A percentile compares a stretch with the other conserved stretches of the same genome.
Evolutionary conservation across 2,329 filamentous ascomycete genomes (phyloP).

Genomic region (Pseudovirgaria hyperparasitica): DNA sequence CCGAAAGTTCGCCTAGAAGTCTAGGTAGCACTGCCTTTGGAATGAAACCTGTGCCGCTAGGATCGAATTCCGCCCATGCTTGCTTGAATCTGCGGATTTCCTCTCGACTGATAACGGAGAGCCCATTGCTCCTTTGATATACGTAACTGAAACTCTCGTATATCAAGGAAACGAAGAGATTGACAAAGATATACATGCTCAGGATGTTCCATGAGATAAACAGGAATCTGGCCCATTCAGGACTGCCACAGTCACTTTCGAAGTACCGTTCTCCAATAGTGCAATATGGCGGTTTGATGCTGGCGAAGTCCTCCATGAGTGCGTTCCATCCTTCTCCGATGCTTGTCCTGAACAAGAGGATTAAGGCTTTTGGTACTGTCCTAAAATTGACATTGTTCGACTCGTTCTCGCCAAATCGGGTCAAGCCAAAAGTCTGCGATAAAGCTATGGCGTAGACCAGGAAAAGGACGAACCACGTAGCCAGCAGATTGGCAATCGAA

Average conservation of each 20-base stretch:
- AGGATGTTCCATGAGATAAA: slow-evolving; percentile 98
- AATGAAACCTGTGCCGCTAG: slow-evolving; percentile 82
- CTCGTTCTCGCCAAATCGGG: slow-evolving; percentile 65
- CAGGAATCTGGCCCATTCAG: slow-evolving; percentile 72
- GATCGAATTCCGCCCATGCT: slow-evolving; percentile 93
- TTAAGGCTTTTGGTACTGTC: slow-evolving; percentile 84
- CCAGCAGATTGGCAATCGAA: slow-evolving; percentile 79
- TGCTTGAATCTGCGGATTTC: slow-evolving; percentile 96
- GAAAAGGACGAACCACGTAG: slow-evolving; percentile 96
- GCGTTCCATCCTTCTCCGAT: slow-evolving; percentile 94
- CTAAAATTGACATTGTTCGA: slow-evolving; percentile 79
- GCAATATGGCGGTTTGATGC: slow-evolving; percentile 67
- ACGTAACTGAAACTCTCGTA: slow-evolving; percentile 99
- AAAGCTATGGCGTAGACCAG: slow-evolving; percentile 92
- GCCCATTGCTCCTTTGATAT: slow-evolving; percentile 89
- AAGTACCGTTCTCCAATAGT: slow-evolving; percentile 62
- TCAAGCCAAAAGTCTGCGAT: slow-evolving; percentile 91
- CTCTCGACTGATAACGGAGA: slow-evolving; percentile 79
- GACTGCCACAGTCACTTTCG: slow-evolving; percentile 83
- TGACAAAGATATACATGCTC: slow-evolving; percentile 99
- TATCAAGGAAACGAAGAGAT: slow-evolving; percentile 93
- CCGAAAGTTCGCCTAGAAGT: slow-evolving; percentile 80
- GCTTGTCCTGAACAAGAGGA: slow-evolving; percentile 85
- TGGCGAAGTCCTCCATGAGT: slow-evolving; percentile 91
- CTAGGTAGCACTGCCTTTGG: slow-evolving; percentile 79